A percentile compares a stretch with the other conserved stretches of the same genome.
These are phyloP conservation scores for Exophiala aquamarina DNA, from an alignment of 2,329 filamentous ascomycete genomes.

Conservation along the genomic window DNA sequence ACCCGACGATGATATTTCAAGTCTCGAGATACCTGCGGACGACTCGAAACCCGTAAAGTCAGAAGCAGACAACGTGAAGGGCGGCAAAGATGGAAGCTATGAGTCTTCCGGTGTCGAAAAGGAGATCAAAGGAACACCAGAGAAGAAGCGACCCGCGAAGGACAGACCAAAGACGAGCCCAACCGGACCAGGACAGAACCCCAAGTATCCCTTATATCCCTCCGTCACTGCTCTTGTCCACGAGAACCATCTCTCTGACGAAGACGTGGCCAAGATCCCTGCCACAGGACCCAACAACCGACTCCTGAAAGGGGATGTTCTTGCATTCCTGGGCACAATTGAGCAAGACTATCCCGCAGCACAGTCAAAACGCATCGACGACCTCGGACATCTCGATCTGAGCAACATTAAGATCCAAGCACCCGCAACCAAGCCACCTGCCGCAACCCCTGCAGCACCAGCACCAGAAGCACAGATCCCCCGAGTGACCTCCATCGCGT, in stretches of 20 bases:
- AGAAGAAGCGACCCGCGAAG: conserved; percentile 22
- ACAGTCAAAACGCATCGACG: conserved; percentile 69
- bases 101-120: conserved; percentile 28
- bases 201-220: conserved; percentile 58
- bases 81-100: conserved; percentile 17
- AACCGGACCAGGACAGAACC: conserved; percentile 37
- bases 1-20: conserved; percentile 72
- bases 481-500: conserved; percentile 57
- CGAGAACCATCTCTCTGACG: conserved; percentile 72
- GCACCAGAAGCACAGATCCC: conserved; percentile 29
- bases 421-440: conserved; percentile 35
- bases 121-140: conserved; percentile 22
- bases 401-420: conserved; percentile 86
- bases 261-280: conserved; percentile 76
- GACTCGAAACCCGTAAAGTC: conserved; percentile 38
- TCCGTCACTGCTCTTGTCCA: conserved; percentile 82
- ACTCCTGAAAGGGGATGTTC: conserved; percentile 90
- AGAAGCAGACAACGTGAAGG: conserved; percentile 23
- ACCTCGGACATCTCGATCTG: conserved; percentile 82
- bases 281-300: conserved; percentile 85
- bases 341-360: conserved; percentile 68
- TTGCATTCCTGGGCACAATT: conserved; percentile 83
- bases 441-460: conserved; percentile 36
- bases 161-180: conserved; percentile 24
- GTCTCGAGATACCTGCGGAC: conserved; percentile 73